A percentile compares a stretch with the other conserved stretches of the same genome.
These are phyloP conservation scores for Trametes hirsuta DNA, from an alignment of 1,284 basidiomycete genomes.

Conservation along the genomic window DNA sequence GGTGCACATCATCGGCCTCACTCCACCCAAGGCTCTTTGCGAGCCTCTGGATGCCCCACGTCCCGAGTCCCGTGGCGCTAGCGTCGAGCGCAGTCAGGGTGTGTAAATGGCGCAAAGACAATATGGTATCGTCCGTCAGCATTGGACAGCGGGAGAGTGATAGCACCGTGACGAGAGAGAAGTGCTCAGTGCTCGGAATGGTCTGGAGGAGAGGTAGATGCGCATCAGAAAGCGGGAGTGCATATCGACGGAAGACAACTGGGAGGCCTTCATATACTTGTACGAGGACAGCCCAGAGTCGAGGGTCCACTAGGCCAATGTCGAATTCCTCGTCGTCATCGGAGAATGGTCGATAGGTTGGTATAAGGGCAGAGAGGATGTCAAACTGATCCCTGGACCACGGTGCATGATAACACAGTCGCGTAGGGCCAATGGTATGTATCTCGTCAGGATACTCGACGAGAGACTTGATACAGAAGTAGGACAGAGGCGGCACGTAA, in stretches of 20 bases:
- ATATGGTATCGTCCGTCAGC: conserved; percentile 58
- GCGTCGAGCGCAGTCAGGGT: conserved; percentile 64
- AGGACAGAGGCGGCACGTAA: conserved; percentile 44
- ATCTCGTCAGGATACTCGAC: conserved; percentile 42
- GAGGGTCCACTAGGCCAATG: conserved; percentile 48
- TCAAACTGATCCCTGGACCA: conserved; percentile 32
- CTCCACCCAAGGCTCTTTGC: conserved; percentile 33
- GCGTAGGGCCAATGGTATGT: conserved; percentile 33
- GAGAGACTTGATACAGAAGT: conserved; percentile 44
- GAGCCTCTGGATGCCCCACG: conserved; percentile 50
- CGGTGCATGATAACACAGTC: conserved; percentile 35
- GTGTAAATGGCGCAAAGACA: conserved; percentile 52
- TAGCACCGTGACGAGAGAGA: conserved; percentile 65
- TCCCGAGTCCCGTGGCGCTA: conserved; percentile 52
- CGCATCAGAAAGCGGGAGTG: conserved; percentile 54
- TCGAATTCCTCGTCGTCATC: conserved; percentile 29
- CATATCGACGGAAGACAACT: conserved; percentile 42
- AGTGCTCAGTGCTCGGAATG: conserved; percentile 54
- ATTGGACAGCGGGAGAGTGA: conserved; percentile 54
- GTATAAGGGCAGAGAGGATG: conserved; percentile 42
- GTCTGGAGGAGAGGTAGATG: conserved; percentile 59
- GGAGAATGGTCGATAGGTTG: conserved; percentile 30
- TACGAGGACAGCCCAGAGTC: conserved; percentile 61
- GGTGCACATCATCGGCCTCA: conserved; percentile 21
- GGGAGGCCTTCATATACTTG: conserved; percentile 64